phyloP scores from a whole-genome alignment of 805 yeast genomes.

The Isabelozyma heimii region DNA sequence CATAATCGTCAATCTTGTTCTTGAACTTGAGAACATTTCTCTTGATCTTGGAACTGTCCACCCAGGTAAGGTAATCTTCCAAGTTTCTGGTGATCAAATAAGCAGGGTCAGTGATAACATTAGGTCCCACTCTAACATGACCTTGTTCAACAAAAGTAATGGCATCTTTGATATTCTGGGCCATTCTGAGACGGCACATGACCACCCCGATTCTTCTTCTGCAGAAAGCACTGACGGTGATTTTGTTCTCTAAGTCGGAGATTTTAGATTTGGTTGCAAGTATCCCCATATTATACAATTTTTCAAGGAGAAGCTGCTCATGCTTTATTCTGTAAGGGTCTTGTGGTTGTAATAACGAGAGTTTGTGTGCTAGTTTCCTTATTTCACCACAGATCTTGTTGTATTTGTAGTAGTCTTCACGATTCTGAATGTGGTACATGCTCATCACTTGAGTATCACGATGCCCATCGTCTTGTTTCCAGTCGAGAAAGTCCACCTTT shows the following conservation, averaged over 20 bases:
- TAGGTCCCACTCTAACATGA: conserved; percentile 95
- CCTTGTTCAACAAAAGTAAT: conserved; percentile 94
- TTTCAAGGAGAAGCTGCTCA: conserved; percentile 83
- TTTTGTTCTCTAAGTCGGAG: conserved; percentile 85
- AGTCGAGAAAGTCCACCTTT: conserved; percentile 94
- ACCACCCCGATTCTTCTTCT: conserved; percentile 91
- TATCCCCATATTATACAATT: conserved; percentile 85
- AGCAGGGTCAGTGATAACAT: conserved; percentile 93
- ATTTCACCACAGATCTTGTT: conserved; percentile 91
- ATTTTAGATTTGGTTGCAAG: conserved; percentile 85
- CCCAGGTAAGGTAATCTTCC: conserved; percentile 98
- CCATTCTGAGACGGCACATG: conserved; percentile 93
- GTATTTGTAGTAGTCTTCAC: conserved; percentile 95
- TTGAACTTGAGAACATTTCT: conserved; percentile 83
- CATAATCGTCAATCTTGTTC: conserved; percentile 65
- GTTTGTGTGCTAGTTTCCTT: conserved; percentile 79
- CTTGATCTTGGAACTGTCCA: conserved; percentile 92
- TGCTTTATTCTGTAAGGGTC: conserved; percentile 88
- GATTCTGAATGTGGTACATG: conserved; percentile 86
- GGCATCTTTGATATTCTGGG: conserved; percentile 84
- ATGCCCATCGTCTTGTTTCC: conserved; percentile 96
- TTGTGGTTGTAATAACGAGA: conserved; percentile 79
- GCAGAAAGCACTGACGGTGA: conserved; percentile 90
- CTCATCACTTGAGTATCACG: conserved; percentile 97
- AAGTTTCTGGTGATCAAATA: conserved; percentile 86